These are phyloP conservation scores for Russula ochroleuca DNA, from an alignment of 768 basidiomycete species.

Conservation along the genomic window DNA sequence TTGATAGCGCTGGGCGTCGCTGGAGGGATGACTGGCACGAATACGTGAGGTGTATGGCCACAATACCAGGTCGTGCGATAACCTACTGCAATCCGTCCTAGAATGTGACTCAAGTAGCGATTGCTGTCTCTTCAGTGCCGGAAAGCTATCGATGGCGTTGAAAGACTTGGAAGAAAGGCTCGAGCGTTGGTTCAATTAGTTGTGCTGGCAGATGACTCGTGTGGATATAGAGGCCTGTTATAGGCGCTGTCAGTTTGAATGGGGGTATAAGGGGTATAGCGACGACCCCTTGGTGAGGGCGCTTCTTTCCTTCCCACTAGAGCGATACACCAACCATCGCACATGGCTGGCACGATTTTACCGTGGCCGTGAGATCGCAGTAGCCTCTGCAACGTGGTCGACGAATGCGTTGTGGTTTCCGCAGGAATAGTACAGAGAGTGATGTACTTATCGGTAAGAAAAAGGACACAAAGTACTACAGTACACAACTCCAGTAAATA, in stretches of 20 bases:
- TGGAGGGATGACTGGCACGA: background rate
- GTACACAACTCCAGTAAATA: background rate
- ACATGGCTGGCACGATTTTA: background rate
- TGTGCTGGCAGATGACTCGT: background rate
- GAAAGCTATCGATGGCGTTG: background rate
- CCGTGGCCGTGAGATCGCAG: background rate
- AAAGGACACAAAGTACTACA: background rate
- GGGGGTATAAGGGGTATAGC: background rate
- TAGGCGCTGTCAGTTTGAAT: constrained; percentile 8
- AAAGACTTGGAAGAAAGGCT: background rate
- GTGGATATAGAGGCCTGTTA: background rate
- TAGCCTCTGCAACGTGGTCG: background rate
- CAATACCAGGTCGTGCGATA: background rate
- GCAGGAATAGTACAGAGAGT: background rate
- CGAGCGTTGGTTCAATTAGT: background rate
- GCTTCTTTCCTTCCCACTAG: background rate
- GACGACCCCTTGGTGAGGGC: background rate
- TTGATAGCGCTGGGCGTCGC: background rate
- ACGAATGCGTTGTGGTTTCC: background rate
- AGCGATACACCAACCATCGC: background rate
- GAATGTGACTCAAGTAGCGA: background rate
- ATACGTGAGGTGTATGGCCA: background rate
- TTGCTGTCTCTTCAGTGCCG: background rate
- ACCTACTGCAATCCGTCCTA: background rate
- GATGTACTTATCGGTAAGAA: background rate